Evolutionary conservation across 371 early-diverging fungal genomes (phyloP), one percentile per base, ranked within the genome.

Genomic region (Circinella umbellata): DNA sequence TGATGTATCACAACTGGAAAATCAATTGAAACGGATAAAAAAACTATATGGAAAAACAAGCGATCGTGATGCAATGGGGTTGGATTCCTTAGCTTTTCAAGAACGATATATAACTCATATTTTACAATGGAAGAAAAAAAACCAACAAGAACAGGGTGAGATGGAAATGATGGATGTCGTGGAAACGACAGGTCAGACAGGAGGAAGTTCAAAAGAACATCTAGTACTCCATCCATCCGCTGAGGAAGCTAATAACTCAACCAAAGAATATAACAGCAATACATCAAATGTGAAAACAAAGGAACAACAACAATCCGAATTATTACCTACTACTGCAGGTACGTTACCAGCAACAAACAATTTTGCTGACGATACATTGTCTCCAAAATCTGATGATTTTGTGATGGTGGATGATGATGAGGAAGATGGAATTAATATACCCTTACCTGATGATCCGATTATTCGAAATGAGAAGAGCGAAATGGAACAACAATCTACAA

Each of bases 1-100:
- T 63, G 73, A 78, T 27, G 51, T 76, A 0, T 73, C 78, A 0
- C 76, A 69, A 4, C 15, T 88, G 4, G 63, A 66, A 46, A 47
- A 35, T 0, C 68, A 80, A 15, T 59, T 79, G 4, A 70, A 68
- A 15, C 78, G 79, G 0, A 75, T 83, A 0, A 64, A 73, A 34
- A 84, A 81, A 39, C 75, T 77, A 37, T 73, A 74, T 49, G 86
- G 85, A 17, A 90, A 89, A 67, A 74, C 84, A 15, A 86, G 67
- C 14, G 81, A 72, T 54, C 72, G 76, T 15, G 84, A 90, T 60
- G 78, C 75, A 6, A 27, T 78, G 5, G 72, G 76, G 0, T 62
- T 79, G 3, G 83, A 86, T 34, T 68, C 85, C 1, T 66, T 83
- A 10, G 42, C 70, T 6, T 90, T 87, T 66, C 80, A 86, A 69